Conservation (phyloP, 148 eudicot genomes). For the Camellia lanceoleosa region DNA sequence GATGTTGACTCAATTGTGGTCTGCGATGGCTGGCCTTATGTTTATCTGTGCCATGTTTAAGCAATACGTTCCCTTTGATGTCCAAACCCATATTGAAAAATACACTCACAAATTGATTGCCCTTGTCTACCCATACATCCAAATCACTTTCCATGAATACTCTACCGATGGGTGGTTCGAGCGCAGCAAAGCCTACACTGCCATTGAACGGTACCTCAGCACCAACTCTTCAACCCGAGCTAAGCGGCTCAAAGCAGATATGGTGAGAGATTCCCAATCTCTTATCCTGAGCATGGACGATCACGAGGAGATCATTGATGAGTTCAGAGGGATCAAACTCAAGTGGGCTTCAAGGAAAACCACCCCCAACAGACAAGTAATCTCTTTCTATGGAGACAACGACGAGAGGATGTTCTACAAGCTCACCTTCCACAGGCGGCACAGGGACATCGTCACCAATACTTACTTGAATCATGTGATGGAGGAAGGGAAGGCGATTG, state of each 20-base stretch:
- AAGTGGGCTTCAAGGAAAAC: constrained; percentile 40
- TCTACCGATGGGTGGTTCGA: constrained; percentile 24
- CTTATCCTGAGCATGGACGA: constrained; percentile 42
- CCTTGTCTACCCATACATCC: constrained; percentile 33
- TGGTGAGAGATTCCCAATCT: constrained; percentile 19
- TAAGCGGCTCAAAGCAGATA: constrained; percentile 37
- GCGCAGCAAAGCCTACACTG: constrained; percentile 39
- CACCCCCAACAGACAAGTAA: neutral
- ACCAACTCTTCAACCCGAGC: constrained; percentile 30
- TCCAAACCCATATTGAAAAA: constrained; percentile 16
- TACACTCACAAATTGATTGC: constrained; percentile 20
- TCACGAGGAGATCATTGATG: constrained; percentile 41
- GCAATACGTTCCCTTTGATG: constrained; percentile 33
- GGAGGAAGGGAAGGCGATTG: constrained; percentile 36
- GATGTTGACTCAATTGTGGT: constrained; percentile 24
- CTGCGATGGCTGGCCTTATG: constrained; percentile 31
- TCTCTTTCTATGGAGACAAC: constrained; percentile 19
- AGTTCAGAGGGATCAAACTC: constrained; percentile 31
- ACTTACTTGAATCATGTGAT: constrained; percentile 38
- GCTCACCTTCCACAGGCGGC: constrained; percentile 33
- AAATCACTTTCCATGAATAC: constrained; percentile 42
- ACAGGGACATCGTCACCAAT: constrained; percentile 29
- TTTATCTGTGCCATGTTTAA: constrained; percentile 40
- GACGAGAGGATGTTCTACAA: constrained; percentile 42
- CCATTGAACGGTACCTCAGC: constrained; percentile 41